These are phyloP conservation scores for Chlamydomonas incerta DNA, from an alignment of 139 green algal genomes.

Conservation along the genomic window DNA sequence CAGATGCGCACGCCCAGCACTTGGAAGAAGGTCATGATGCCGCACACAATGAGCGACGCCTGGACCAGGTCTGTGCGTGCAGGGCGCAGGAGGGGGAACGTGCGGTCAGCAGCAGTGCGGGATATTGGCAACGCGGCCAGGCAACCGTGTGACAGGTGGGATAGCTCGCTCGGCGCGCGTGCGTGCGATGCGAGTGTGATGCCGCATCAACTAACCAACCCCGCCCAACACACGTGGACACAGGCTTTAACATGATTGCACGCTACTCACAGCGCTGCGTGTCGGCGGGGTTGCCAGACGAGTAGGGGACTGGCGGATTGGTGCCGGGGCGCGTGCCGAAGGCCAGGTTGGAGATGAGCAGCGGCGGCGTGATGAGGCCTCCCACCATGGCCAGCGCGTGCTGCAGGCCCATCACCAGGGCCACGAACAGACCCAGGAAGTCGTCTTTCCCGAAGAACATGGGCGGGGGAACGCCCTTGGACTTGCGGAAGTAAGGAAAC, in stretches of 20 bases:
- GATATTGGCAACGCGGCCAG: no score
- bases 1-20: conserved; percentile 47
- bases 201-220: no score
- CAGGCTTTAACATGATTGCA: no score
- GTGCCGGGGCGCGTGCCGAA: background rate
- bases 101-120: no score
- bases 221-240: no score
- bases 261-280: conserved; percentile 29
- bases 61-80: conserved; percentile 58
- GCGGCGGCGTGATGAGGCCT: conserved; percentile 71
- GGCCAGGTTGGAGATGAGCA: conserved; percentile 51
- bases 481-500: conserved; percentile 16
- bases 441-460: conserved; percentile 1
- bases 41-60: conserved; percentile 69
- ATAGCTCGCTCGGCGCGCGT: no score
- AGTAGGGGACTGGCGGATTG: background rate
- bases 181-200: no score
- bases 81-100: no score
- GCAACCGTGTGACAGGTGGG: no score
- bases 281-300: background rate
- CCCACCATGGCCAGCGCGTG: conserved; percentile 78
- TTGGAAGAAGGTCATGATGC: conserved; percentile 62
- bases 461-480: background rate
- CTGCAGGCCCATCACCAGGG: conserved; percentile 79
- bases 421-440: conserved; percentile 55